These are phyloP conservation scores for Russula vinacea DNA, from an alignment of 768 basidiomycete species.

Conservation along the genomic window DNA sequence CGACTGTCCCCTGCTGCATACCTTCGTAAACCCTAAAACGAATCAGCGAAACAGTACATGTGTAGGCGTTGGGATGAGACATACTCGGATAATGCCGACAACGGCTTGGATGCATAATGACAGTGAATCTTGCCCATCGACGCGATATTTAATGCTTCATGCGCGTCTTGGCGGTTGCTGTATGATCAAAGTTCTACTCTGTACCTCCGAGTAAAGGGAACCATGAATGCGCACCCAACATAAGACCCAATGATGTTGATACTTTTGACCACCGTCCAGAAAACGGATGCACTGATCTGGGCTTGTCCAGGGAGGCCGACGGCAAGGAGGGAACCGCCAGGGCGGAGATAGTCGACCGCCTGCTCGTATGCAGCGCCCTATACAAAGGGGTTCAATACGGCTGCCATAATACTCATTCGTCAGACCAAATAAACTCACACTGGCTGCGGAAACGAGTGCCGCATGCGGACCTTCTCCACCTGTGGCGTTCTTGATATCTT, in stretches of 20 bases:
- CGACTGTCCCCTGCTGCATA: conserved; percentile 38
- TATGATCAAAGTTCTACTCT: conserved; percentile 28
- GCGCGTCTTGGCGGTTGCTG: conserved; percentile 79
- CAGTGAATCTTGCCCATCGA: conserved; percentile 66
- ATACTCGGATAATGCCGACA: conserved; percentile 52
- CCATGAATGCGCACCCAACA: conserved; percentile 34
- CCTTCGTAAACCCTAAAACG: conserved; percentile 40
- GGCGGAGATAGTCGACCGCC: conserved; percentile 72
- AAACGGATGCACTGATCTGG: conserved; percentile 57
- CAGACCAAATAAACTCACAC: conserved; percentile 34
- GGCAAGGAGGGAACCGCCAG: conserved; percentile 69
- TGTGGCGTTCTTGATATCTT: conserved; percentile 58
- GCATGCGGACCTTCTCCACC: conserved; percentile 73
- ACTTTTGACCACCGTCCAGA: conserved; percentile 68
- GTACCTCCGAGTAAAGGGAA: too few species aligned
- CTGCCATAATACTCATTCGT: conserved; percentile 31
- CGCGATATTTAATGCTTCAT: conserved; percentile 77
- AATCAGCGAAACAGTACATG: background rate
- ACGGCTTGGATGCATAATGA: conserved; percentile 45
- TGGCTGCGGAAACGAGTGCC: conserved; percentile 58
- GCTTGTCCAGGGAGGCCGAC: conserved; percentile 68
- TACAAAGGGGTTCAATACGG: conserved; percentile 29
- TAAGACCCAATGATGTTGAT: conserved; percentile 52
- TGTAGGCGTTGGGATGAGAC: conserved; percentile 32
- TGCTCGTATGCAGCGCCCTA: conserved; percentile 44